Base-by-base conservation (phyloP, 2,329 filamentous ascomycete species). In the Beauveria sp. region DNA sequence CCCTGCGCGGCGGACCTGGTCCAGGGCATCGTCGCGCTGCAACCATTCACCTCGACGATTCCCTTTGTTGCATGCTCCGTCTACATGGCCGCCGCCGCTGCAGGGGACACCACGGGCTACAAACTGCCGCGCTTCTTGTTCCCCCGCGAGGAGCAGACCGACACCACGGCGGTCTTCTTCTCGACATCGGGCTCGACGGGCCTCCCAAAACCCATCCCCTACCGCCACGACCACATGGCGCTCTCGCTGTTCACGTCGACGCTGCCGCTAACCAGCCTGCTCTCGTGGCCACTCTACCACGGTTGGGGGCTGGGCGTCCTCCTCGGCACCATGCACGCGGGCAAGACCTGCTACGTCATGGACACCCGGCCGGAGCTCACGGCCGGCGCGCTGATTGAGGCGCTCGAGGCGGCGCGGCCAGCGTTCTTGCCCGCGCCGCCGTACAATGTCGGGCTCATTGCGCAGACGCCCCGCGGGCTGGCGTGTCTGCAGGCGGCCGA, bases 151-250 rank as follows among this genome's bases (percentile, higher is more conserved):
- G 43, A 28, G 45, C 59, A 55, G 51, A 50, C 16, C 20, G 9
- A 5, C 14, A 55, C 51, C 8, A 20, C 22, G 9, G 59, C 59
- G 18, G 14, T 61, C 3, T 6, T 61, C 42, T 55, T 61, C 31
- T 43, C 51, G 28, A 54, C 59, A 3, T 61, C 59, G 7, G 59
- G 59, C 42, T 61, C 59, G 22, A 61, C 59, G 22, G 59, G 59
- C 20, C 28, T 56, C 28, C 59, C 59, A 14, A 49, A 49, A 22
- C 14, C 43, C 7, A 61, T 61, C 59, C 59, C 51, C 10, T 49
- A 54, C 45, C 42, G 31, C n/a, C 51, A 61, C 51, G 43, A 20
- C 12, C 24, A 48, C 31, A 2, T 55, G 1, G 51, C 59, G 20
- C 50, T 42, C 5, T 55, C 51, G 4, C 24, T 46, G 7, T 61